A percentile compares a stretch with the other conserved stretches of the same genome.
These are phyloP conservation scores for Phanerodontia chrysosporium DNA, from an alignment of 768 basidiomycete species.

Conservation along the genomic window DNA sequence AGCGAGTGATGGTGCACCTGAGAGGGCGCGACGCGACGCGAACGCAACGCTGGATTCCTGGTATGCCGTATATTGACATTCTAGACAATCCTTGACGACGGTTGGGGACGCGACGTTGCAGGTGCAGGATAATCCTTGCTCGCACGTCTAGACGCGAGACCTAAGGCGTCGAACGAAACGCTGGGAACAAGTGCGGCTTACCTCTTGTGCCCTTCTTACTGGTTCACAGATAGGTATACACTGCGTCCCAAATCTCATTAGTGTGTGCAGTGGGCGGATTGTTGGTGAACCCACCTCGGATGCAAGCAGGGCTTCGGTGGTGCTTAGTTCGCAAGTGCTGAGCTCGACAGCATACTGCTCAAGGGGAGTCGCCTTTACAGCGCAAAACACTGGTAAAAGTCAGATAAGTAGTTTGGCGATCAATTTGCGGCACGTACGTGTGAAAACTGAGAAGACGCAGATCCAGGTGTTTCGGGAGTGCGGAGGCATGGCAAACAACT, in stretches of 20 bases:
- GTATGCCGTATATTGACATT: not conserved
- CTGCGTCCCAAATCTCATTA: not conserved
- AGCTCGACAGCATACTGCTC: not conserved
- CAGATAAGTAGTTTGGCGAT: not conserved
- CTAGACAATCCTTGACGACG: not conserved
- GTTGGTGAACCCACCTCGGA: not conserved
- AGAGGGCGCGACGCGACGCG: not conserved
- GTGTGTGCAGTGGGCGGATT: not conserved
- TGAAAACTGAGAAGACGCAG: not conserved
- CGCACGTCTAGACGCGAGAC: not conserved
- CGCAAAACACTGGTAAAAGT: not conserved
- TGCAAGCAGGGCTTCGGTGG: not conserved
- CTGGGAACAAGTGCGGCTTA: not conserved
- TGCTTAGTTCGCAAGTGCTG: not conserved
- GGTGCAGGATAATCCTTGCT: conserved; percentile 1
- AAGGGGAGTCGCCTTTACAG: not conserved
- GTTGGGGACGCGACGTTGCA: not conserved
- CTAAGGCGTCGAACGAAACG: not conserved
- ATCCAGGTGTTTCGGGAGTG: not conserved
- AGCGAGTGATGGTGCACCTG: not conserved
- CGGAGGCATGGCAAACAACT: not conserved
- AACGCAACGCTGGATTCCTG: not conserved
- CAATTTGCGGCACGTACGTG: not conserved
- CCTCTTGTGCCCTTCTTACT: not conserved
- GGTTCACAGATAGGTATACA: conserved; percentile 5